Conservation (phyloP, 2,329 filamentous ascomycete genomes). For the Stenocarpella maydis region DNA sequence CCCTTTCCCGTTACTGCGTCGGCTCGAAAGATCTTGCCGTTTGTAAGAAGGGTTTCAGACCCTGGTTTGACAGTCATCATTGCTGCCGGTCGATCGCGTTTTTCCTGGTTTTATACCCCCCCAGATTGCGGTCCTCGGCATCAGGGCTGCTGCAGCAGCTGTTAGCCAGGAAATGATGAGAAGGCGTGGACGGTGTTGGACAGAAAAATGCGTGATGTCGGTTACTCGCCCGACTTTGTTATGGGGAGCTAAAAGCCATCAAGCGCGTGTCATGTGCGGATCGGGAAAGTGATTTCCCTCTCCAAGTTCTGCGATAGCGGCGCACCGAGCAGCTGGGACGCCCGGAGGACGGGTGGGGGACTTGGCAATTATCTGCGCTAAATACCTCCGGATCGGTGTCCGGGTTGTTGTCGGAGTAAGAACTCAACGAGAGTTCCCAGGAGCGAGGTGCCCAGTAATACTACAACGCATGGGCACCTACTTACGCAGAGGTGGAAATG, state of each 20-base stretch:
- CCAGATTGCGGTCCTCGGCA: too few relatives aligned
- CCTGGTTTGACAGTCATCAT: slow-evolving; percentile 11
- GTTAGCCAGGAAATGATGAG: background rate
- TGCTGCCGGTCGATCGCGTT: background rate
- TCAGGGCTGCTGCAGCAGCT: too few relatives aligned
- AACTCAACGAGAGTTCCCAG: background rate
- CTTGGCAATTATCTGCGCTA: background rate
- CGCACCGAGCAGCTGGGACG: slow-evolving; percentile 4
- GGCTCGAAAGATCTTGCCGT: slow-evolving; percentile 57
- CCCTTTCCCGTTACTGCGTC: slow-evolving; percentile 37
- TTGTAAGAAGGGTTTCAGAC: slow-evolving; percentile 49
- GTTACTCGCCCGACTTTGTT: too few relatives aligned
- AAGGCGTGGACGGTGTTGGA: background rate
- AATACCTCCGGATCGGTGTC: background rate
- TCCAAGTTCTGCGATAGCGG: slow-evolving; percentile 27
- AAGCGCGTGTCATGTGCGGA: background rate
- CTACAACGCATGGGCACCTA: background rate
- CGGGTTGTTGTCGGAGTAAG: background rate
- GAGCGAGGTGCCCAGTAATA: background rate
- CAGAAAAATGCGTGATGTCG: background rate
- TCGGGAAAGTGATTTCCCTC: background rate
- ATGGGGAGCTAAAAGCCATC: background rate
- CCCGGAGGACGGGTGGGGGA: slow-evolving; percentile 3
- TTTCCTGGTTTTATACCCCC: background rate
- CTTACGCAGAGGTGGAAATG: background rate